phyloP scores from a whole-genome alignment of 2,329 filamentous ascomycete species.

The Aureobasidium musti region DNA sequence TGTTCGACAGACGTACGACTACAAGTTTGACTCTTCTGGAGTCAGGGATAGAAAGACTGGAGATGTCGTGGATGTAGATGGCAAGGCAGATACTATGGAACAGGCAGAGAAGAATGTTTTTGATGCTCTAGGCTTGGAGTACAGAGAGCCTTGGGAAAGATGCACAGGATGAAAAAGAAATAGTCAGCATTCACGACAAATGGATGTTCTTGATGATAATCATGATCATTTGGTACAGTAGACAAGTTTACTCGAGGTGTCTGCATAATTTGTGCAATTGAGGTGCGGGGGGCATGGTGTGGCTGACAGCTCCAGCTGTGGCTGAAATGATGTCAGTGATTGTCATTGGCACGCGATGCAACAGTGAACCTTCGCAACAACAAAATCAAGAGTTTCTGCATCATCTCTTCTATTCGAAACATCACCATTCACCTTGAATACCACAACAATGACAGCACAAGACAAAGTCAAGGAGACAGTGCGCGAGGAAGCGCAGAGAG shows the following conservation, averaged over 20 bases:
- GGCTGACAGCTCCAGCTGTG: background rate
- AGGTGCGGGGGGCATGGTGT: background rate
- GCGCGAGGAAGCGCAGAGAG: conserved; percentile 69
- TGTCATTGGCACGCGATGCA: conserved; percentile 3
- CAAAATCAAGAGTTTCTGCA: conserved; percentile 5
- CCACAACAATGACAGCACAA: conserved; percentile 29
- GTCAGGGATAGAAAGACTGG: conserved; percentile 68
- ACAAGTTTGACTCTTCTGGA: conserved; percentile 92
- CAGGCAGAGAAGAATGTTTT: conserved; percentile 82
- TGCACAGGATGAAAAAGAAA: conserved; percentile 46
- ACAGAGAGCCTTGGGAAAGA: conserved; percentile 47
- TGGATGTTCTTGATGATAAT: background rate
- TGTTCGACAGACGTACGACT: conserved; percentile 67
- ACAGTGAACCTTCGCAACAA: background rate
- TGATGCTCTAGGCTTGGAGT: conserved; percentile 66
- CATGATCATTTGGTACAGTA: background rate
- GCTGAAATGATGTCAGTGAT: conserved; percentile 8
- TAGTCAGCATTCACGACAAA: background rate
- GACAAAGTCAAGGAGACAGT: conserved; percentile 60
- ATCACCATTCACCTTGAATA: background rate
- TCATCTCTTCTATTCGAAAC: background rate
- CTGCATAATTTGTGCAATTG: background rate
- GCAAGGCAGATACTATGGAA: conserved; percentile 63
- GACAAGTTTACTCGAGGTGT: background rate
- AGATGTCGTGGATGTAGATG: conserved; percentile 69